These are phyloP conservation scores for Punica granatum DNA, from an alignment of 345 rosid species.

Conservation along the genomic window DNA sequence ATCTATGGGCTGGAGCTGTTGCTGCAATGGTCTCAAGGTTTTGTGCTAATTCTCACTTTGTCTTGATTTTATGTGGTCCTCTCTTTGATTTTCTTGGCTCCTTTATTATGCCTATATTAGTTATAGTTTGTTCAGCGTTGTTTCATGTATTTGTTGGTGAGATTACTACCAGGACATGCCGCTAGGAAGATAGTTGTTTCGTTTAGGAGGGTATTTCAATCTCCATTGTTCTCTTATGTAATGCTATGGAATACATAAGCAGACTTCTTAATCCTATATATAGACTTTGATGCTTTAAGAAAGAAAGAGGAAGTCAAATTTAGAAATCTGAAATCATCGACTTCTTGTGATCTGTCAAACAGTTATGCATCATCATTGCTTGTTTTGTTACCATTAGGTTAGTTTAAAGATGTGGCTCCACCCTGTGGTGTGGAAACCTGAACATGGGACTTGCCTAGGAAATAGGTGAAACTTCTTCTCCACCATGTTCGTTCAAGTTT, in stretches of 20 bases:
- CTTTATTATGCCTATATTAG: neutral
- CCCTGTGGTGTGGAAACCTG: no score
- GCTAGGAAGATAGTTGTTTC: no score
- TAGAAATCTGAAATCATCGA: neutral
- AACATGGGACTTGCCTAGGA: no score
- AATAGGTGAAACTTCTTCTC: no score
- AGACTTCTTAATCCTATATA: neutral
- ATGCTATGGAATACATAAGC: neutral
- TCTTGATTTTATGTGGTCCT: no score
- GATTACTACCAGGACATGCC: neutral
- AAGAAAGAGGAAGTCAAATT: neutral
- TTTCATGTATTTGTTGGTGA: neutral
- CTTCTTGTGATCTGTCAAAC: neutral
- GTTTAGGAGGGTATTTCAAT: neutral
- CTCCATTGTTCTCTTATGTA: neutral
- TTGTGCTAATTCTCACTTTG: neutral
- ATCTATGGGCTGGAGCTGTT: constrained; percentile 86
- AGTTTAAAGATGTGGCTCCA: no score
- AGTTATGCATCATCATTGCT: neutral
- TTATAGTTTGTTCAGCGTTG: neutral
- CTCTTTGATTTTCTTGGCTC: neutral
- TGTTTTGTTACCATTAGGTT: no score
- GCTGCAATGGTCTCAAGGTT: constrained; percentile 92
- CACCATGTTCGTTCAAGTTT: no score
- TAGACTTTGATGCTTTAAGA: neutral